Evolutionary conservation across 176 grass and related monocot species (phyloP), one percentile per base, ranked within the genome.

Genomic region (Poa annua): DNA sequence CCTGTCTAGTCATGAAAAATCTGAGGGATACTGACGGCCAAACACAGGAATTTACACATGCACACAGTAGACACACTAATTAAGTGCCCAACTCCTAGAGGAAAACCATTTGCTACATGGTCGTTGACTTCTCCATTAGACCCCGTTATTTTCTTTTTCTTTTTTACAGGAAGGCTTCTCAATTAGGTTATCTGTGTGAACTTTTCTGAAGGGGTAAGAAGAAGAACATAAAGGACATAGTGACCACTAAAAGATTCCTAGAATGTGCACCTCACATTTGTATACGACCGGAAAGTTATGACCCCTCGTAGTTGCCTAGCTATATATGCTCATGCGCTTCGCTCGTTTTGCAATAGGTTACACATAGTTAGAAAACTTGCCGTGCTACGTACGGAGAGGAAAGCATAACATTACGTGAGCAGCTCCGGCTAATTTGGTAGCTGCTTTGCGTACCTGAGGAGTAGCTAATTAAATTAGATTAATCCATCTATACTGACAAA

Each of bases 161-260:
- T 29, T 65, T 65, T 65, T 16, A 14, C 12, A 3, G 26, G 61
- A 66, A 66, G 11, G 63, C 63, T 66, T 32, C 26, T 64, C 25
- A 7, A 8, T 24, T 49, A 36, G 36, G 47, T 42, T 38, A 22
- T 29, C 50, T 8, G 25, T 34, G 9, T 7, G 60, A 63, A 11
- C 29, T 32, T 64, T 64, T 64, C 7, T 29, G 61, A 33, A 64
- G 7, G 8, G 19, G 38, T n/a, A 4, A 55, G 44, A 36, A 61
- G 22, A 79, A 61, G 20, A 65, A 12, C 15, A 66, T 50, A 85
- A 56, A 70, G 38, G 57, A 41, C 59, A 33, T 38, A 55, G 63
- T 79, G 74, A 76, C 39, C 80, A 82, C 78, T 65, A 48, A 66
- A 20, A 76, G 70, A 79, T 87, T 85, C 81, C 45, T 77, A 21